Base-by-base conservation (phyloP, 2,329 filamentous ascomycete species). In the Calonectria naviculata region DNA sequence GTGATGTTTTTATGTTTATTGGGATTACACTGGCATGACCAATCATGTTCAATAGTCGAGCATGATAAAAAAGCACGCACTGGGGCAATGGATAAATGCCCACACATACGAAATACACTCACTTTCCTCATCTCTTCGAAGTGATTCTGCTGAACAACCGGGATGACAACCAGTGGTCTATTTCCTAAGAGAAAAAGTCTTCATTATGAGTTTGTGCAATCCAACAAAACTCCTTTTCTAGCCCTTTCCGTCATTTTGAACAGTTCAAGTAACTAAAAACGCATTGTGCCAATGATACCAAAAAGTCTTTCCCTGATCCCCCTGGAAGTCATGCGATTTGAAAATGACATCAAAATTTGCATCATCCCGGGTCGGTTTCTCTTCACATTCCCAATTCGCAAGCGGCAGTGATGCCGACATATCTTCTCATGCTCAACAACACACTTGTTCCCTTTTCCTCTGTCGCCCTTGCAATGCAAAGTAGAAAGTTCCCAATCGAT, bases 271-370 rank as follows among this genome's bases (percentile, higher is more conserved):
- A 58, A 44, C 44, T 21, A 58, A 58, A 58, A 36, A 13, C 42
- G 44, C 34, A 42, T 31, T 52, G 29, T 60, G 29, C 34, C 64
- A 42, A 75, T 42, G 52, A 65, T 64, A 36, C 54, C 21, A 46
- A 42, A 49, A 49, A 42, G 29, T 63, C 65, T 56, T 72, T 47
- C 36, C 56, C 66, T 58, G 49, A 71, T 56, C 61, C 24, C 17
- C 67, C 63, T 67, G 72, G 65, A 64, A 73, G 71, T 73, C 77
- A 76, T 73, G 77, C 72, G 77, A 76, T 75, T 78, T 73, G 63
- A 68, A 34, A 61, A 71, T 65, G 74, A 73, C 46, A 49, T 28
- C 28, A 67, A 77, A 67, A 71, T 79, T 77, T 79, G 79, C 74
- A 71, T 68, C 65, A 75, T 66, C 67, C 60, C 38, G 67, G 49